Conservation (phyloP, 192 early-diverging fungal genomes). For the Backusella australiensis region DNA sequence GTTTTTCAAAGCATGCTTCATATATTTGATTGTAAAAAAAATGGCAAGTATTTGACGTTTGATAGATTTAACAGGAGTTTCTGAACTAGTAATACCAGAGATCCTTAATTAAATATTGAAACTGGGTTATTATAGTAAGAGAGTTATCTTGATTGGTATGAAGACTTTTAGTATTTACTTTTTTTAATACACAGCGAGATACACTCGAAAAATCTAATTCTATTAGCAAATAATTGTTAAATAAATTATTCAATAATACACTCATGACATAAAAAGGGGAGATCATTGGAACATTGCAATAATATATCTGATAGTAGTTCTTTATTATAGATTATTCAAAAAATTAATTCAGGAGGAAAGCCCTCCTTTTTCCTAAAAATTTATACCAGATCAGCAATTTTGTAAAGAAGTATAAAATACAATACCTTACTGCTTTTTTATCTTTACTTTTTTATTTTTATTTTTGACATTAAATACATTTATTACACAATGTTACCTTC, state of each 20-base stretch:
- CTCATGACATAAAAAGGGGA: neutral
- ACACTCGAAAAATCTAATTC: neutral
- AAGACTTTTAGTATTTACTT: neutral
- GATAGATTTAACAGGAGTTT: neutral
- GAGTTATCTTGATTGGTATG: neutral
- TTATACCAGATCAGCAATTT: neutral
- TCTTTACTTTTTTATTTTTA: neutral
- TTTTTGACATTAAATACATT: neutral
- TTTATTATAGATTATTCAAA: neutral
- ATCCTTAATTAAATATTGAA: neutral
- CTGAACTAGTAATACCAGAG: neutral
- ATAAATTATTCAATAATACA: neutral
- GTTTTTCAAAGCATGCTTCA: too few relatives aligned
- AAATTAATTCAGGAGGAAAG: constrained; percentile 1
- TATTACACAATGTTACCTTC: neutral
- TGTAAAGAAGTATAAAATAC: neutral
- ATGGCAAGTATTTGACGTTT: neutral
- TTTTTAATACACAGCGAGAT: neutral
- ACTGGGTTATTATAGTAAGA: neutral
- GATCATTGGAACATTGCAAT: neutral
- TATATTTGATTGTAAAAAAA: neutral
- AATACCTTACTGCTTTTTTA: neutral
- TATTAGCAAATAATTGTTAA: neutral
- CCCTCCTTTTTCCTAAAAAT: neutral
- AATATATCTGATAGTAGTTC: neutral